Base-by-base conservation (phyloP, 352 stramenopile genomes). In the Phytophthora multivora region DNA sequence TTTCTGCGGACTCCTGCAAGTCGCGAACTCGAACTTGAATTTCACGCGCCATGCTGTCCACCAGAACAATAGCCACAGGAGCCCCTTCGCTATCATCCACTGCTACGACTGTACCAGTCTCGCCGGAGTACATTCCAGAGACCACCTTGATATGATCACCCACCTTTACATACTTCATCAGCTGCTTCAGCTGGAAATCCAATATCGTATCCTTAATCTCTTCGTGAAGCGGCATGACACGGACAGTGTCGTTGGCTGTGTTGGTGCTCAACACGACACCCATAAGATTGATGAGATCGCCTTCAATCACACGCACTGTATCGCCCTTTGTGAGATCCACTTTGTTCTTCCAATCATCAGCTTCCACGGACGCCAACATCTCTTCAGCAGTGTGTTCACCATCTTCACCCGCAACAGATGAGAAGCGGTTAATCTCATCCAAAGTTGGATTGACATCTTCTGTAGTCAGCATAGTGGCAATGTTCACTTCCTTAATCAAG, bases 131-230 rank as follows among this genome's bases (percentile, higher is more conserved):
- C 35, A 87, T 83, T 4, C 89, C 89, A 25, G 86, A 96, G 3
- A 97, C 80, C 18, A 97, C 89, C 71, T 97, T 97, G 64, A 97
- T 95, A 57, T 96, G 88, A 59, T 96, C 89, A 38, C 89, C 89
- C n/a, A 96, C 86, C 54, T 96, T 96, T 56, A 96, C 88, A 51
- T 93, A 94, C 60, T 96, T 96, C 80, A 96, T 93, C 47, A 96
- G 56, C 56, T 96, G 88, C 57, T 91, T 93, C 39, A 95, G 63
- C 66, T 94, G 85, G 64, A 96, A 96, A 55, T 96, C 88, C 33
- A 96, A 64, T 40, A 95, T 95, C 21, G 88, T 96, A 51, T 96
- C 88, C 60, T 95, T 96, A 62, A 96, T 96, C 58, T 96, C 88
- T 76, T 96, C 88, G 55, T 96, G 88, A 26, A 96, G 71, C 11